A percentile compares a stretch with the other conserved stretches of the same genome.
Evolutionary conservation across 495 filamentous ascomycete species (phyloP).

Genomic region (Bathelium albidoporum): DNA sequence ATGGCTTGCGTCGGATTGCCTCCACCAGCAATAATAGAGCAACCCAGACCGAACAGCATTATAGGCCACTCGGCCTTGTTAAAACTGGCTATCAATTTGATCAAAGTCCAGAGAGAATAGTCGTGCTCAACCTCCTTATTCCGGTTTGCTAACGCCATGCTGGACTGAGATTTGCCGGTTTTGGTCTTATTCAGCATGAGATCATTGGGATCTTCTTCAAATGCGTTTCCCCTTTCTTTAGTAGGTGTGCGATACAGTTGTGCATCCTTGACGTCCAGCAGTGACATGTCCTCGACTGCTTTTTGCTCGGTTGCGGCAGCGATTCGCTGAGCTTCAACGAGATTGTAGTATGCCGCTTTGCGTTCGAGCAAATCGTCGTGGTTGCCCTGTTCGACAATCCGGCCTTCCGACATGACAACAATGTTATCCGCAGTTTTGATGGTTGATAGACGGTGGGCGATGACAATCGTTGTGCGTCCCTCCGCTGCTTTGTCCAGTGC

Average conservation of each 20-base stretch:
- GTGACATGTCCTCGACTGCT: constrained; percentile 39
- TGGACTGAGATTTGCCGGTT: constrained; percentile 61
- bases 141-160: constrained; percentile 50
- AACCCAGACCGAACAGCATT: constrained; percentile 70
- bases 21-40: constrained; percentile 68
- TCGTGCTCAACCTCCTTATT: constrained; percentile 38
- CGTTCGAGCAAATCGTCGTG: constrained; percentile 58
- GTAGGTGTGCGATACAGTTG: constrained; percentile 9
- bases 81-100: constrained; percentile 74
- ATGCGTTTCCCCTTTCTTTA: constrained; percentile 19
- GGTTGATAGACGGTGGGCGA: constrained; percentile 88
- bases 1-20: constrained; percentile 82
- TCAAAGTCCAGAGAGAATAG: constrained; percentile 71
- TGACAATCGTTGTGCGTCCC: constrained; percentile 92
- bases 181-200: constrained; percentile 49
- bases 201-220: constrained; percentile 46
- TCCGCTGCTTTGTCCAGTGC: constrained; percentile 78
- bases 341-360: constrained; percentile 56
- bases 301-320: constrained; percentile 41
- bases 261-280: constrained; percentile 31
- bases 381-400: constrained; percentile 81
- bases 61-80: constrained; percentile 62
- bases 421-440: constrained; percentile 94
- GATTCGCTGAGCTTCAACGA: constrained; percentile 74
- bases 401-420: constrained; percentile 76